Evolutionary conservation across 768 basidiomycete species (phyloP), one percentile per base, ranked within the genome.

Genomic region (Podaxis carcinomalis): DNA sequence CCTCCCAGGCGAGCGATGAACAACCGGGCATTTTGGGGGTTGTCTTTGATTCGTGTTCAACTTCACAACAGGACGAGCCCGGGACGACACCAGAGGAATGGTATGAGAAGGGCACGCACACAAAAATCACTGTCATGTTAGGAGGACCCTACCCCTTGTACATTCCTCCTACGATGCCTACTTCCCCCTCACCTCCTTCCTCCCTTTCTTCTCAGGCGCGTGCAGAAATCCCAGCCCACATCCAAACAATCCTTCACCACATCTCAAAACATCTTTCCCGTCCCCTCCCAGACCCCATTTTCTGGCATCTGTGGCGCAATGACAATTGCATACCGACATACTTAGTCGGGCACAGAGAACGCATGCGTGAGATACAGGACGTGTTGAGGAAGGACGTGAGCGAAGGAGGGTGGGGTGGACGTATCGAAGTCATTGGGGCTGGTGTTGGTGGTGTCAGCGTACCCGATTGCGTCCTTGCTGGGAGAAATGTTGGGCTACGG

Each of bases 111-210:
- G 68, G 68, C 6, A 61, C 74, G 16, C 76, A 88, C 63, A 87
- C 88, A 27, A 97, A 96, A 70, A 69, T 95, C 65, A 95, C 95
- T 0, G 82, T 94, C 47, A 95, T 99, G 93, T 74, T 94, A 23
- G 93, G 95, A 19, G 94, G 93, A 0, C 89, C 93, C 1, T 86
- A 92, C 66, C 64, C 69, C 56, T 27, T 63, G 68, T 53, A 53
- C 27, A 60, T 60, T 11, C 61, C 67, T 66, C 53, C 71, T 70
- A 67, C 69, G 57, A 61, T 67, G 63, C 59, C 62, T 63, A 54
- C 56, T 67, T 60, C 67, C 61, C 56, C 68, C 70, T 61, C 63
- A 68, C 65, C 63, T 23, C 14, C 14, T 28, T 14, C 40, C n/a
- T 10, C 28, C 42, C 5, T 23, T 46, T n/a, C 36, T 46, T 11